Base-by-base conservation (phyloP, 768 basidiomycete genomes). In the Fistulinella prunicolor region DNA sequence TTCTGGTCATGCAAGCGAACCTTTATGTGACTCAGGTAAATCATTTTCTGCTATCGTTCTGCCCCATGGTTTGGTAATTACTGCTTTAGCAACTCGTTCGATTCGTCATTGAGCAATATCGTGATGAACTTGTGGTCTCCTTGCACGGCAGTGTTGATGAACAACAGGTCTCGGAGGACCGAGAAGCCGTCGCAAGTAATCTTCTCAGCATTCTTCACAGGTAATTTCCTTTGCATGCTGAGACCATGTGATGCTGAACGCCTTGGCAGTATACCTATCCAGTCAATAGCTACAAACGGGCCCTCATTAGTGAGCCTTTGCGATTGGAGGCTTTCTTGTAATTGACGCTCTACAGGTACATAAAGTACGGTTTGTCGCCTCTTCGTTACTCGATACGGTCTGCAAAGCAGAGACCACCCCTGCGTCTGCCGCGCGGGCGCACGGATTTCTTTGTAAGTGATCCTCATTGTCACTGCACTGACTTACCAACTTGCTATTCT, bases 331-430 rank as follows among this genome's bases (percentile, higher is more conserved):
- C 13, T 13, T 41, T 26, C 21, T 17, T 21, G 19, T 13, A 14
- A 19, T 26, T 48, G 38, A 57, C 19, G 34, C 17, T 24, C 53
- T 70, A 28, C 53, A 86, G 83, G 89, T 94, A 14, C 85, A 89
- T 64, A 94, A 94, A 76, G 91, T 94, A 53, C 84, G 93, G 49
- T 94, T 92, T 64, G 90, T 94, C 30, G 93, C 93, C 14, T 94
- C 90, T 12, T 92, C 90, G 3, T 70, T 95, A 43, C 74, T 94
- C 50, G 91, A 94, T 62, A 82, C 88, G 16, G 86, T 94, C 28
- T 76, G 84, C 42, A 86, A 87, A 67, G 86, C 83, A 40, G 87
- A 89, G 60, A 86, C 82, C 7, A 84, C 85, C 13, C 86, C 86
- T 47, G 85, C 79, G 6, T 86, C 83, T 37, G 89, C 89, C 37